phyloP scores from a whole-genome alignment of 2,329 filamentous ascomycete genomes.

The Trichoderma sp. region DNA sequence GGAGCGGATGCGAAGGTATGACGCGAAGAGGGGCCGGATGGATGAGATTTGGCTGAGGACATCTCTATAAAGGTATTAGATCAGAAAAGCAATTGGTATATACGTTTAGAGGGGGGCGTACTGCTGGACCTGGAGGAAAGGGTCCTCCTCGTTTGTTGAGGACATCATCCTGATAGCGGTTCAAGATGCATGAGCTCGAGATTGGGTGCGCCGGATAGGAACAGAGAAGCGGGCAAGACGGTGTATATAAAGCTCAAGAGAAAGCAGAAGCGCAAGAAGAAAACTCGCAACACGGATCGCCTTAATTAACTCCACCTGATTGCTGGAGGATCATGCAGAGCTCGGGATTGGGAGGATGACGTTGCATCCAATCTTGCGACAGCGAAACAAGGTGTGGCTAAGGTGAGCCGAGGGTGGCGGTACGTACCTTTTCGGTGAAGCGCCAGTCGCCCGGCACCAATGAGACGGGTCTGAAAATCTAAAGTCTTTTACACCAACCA shows the following conservation, averaged over 20 bases:
- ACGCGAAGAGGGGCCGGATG: conserved; percentile 85
- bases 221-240: neutral
- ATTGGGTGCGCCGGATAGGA: neutral
- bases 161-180: conserved; percentile 59
- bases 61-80: conserved; percentile 60
- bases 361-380: conserved; percentile 19
- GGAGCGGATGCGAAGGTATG: conserved; percentile 93
- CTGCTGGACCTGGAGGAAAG: conserved; percentile 73
- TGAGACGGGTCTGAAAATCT: neutral
- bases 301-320: neutral
- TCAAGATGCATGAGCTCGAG: conserved; percentile 28
- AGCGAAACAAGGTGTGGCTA: conserved; percentile 18
- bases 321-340: neutral
- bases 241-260: neutral
- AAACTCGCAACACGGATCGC: neutral
- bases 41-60: conserved; percentile 80
- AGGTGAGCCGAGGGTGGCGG: neutral
- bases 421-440: conserved; percentile 20
- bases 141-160: conserved; percentile 67
- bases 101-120: conserved; percentile 35
- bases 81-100: conserved; percentile 3
- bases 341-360: conserved; percentile 18
- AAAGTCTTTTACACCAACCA: neutral
- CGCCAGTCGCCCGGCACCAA: neutral
- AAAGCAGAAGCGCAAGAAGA: neutral